Percentiles rank a stretch among this genome's conserved stretches.
These are phyloP conservation scores for Mucor irregularis DNA, from an alignment of 371 early-diverging fungal species.

Conservation along the genomic window DNA sequence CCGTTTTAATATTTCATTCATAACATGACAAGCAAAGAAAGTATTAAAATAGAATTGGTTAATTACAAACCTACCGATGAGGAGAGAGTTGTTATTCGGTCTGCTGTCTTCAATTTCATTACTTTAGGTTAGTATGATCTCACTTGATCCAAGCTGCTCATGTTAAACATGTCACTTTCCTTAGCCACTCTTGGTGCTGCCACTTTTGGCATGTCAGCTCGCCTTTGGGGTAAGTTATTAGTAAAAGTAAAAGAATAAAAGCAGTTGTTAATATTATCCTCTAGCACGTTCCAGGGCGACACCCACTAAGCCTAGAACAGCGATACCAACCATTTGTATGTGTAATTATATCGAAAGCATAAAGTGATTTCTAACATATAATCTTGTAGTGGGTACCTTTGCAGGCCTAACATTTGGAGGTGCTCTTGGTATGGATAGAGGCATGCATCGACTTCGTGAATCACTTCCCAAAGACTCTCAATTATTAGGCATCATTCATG, in stretches of 20 bases:
- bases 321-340: conserved; percentile 42
- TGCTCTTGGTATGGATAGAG: conserved; percentile 40
- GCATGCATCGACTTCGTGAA: conserved; percentile 38
- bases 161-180: neutral
- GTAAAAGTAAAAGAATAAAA: neutral
- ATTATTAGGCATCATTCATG: conserved; percentile 33
- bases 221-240: conserved; percentile 31
- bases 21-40: conserved; percentile 26
- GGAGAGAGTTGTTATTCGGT: conserved; percentile 31
- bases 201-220: conserved; percentile 39
- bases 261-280: neutral
- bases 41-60: conserved; percentile 29
- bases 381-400: conserved; percentile 36
- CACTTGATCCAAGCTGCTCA: neutral
- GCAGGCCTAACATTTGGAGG: conserved; percentile 37
- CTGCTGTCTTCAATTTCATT: conserved; percentile 42
- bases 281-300: conserved; percentile 22
- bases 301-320: conserved; percentile 17
- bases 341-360: neutral
- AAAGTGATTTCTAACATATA: neutral
- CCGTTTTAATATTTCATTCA: neutral
- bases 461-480: conserved; percentile 33
- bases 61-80: conserved; percentile 30
- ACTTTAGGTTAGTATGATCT: conserved; percentile 27
- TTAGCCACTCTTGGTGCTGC: conserved; percentile 43